Base-by-base conservation (phyloP, 768 basidiomycete genomes). In the Psilocybe subaeruginosa region DNA sequence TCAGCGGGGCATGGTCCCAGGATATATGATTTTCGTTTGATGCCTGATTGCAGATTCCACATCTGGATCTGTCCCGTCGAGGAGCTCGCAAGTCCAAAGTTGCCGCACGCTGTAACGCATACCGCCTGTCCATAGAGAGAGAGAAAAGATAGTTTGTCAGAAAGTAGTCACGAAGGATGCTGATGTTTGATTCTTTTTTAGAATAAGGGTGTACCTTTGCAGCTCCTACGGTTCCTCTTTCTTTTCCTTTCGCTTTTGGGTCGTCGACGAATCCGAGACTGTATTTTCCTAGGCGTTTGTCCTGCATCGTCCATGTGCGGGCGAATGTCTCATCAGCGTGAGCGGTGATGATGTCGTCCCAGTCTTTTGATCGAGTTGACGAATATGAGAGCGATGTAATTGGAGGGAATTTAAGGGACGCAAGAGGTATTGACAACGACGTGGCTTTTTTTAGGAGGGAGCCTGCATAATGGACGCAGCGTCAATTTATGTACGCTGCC, bases 41-140 rank as follows among this genome's bases (percentile, higher is more conserved):
- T 83, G 1, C 97, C 97, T 3, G 92, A 95, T 74, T 99, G 97
- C 88, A 99, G 87, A 71, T 98, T 99, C 91, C 94, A 99, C 89
- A 96, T 89, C 60, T 86, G 74, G 41, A 99, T 90, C 27, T 81
- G 82, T 2, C 93, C 92, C 0, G 85, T 89, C 2, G 92, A 92
- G 1, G 91, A 90, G 27, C 94, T 88, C 3, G 87, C 93, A 9
- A 99, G 73, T 30, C 92, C 93, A 70, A 98, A 99, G 70, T 99
- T 99, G 7, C 97, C 97, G 70, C 97, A 99, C 0, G 93, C 91
- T 3, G 95, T 91, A 17, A 98, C 91, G 64, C 90, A 92, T 16
- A 96, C 92, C 12, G 90, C 84, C 91, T 93, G 65, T 14, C 41
- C 39, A 62, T 43, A 8, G 11, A 8, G 64, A 6, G 66, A 46